Evolutionary conservation across 495 filamentous ascomycete species (phyloP), one percentile per base, ranked within the genome.

Genomic region (Talaromyces nanjingensis): DNA sequence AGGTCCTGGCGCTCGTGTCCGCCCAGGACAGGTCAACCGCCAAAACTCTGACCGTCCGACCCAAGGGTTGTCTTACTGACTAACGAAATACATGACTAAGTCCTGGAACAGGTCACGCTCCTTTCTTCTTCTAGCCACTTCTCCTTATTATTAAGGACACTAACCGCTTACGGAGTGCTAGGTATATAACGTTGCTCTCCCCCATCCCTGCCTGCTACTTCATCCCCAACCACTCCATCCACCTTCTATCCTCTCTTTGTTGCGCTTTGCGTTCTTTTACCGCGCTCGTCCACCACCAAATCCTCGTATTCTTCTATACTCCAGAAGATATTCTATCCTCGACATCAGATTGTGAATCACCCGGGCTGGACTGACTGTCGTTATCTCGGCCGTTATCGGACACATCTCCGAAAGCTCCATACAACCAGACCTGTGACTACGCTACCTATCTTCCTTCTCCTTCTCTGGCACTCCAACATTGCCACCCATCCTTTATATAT

Each of bases 141-240:
- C 24, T 33, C 45, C 45, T 20, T 49, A 49, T 49, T 49, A 49
- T 49, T 54, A 37, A 45, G 64, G 34, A 71, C 70, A 61, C 76
- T 75, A 67, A 29, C 52, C 25, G 52, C 52, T 55, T 55, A 55
- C 24, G 52, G 52, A 55, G n/a, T 12, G 52, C 22, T 14, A 55
- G 20, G 20, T 55, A 55, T 55, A 55, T 55, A 24, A 24, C 24
- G 25, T 76, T 75, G 68, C 65, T 72, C 37, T 72, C 76, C 22
- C 56, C 70, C 37, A 42, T 42, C 37, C 37, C 37, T 45, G 54
- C 67, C 59, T 63, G 69, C 54, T 77, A 76, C 63, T 72, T 73
- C 62, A 72, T 81, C 67, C 75, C 62, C 37, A 65, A 54, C 63
- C 69, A 34, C 73, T 71, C 59, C 70, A 24, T 24, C 45, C 3